Evolutionary conservation across 805 yeast species (phyloP), one percentile per base, ranked within the genome.

Genomic region (Suhomyces emberorum): DNA sequence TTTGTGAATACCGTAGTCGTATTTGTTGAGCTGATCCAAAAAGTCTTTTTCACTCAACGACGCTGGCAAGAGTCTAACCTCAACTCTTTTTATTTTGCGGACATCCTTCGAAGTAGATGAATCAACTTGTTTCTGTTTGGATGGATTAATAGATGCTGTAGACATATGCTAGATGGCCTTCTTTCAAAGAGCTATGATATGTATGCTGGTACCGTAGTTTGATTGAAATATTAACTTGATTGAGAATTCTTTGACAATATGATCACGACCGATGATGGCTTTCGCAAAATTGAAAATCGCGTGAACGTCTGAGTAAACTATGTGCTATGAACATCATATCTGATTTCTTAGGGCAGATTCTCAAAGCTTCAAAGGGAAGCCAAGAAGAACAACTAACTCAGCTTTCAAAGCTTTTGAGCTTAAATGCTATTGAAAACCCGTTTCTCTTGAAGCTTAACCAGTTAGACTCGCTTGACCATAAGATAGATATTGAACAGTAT

Each of bases 341-440:
- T 22, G 47, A 46, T 32, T 57, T 40, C 23, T 41, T 56, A 12
- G 54, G 56, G 12, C 68, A 60, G 15, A 55, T 63, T 31, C 66
- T 69, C 59, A 46, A 59, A 1, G 46, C 42, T 3, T 39, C 57
- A 8, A 43, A 44, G 24, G 38, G 49, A 7, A 52, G 54, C 9
- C 37, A 44, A 3, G 38, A 38, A n/a, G 54, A 47, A 12, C 61
- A 54, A 28, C 43, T 52, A 3, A 40, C 34, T 4, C 47, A 42
- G 21, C 35, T 64, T 10, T 34, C 53, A 3, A 25, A 34, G n/a
- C 20, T 59, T 7, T 51, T 66, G 8, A 42, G 48, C 6, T 35
- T 65, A 15, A 45, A 55, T 15, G 61, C 65, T 1, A 37, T 43
- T 5, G 30, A 30, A 7, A 64, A 63, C 35, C 52, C 54, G 2